Percentiles rank a stretch among this genome's conserved stretches.
These are phyloP conservation scores for Lojkania enalia DNA, from an alignment of 2,329 filamentous ascomycete species.

Conservation along the genomic window DNA sequence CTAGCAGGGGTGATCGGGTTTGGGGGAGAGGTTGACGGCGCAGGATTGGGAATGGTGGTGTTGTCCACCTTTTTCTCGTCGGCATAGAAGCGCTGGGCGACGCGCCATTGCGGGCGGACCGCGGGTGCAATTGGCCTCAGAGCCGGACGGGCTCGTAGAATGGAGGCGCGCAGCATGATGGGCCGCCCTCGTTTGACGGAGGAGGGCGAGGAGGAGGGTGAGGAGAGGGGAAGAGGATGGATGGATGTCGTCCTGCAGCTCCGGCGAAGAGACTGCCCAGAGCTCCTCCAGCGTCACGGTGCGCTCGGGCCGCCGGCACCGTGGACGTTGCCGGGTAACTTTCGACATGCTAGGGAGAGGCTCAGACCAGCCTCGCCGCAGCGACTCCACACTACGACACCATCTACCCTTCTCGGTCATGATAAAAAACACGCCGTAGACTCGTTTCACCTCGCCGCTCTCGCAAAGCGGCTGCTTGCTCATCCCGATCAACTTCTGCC, in stretches of 20 bases:
- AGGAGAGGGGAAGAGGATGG: conserved; percentile 18
- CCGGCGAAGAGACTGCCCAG: conserved; percentile 14
- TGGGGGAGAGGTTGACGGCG: conserved; percentile 44
- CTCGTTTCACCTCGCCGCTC: background rate
- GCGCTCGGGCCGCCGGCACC: conserved; percentile 11
- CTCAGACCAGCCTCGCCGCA: background rate
- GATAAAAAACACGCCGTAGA: background rate
- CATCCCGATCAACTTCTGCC: conserved; percentile 6
- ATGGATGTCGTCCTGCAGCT: conserved; percentile 19
- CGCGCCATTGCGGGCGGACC: conserved; percentile 43
- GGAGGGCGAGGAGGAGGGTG: conserved; percentile 23
- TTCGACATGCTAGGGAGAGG: too few species aligned
- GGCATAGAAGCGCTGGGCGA: conserved; percentile 55
- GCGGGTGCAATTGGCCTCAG: conserved; percentile 38
- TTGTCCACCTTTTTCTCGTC: conserved; percentile 50
- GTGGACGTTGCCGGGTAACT: background rate
- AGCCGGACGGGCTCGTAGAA: conserved; percentile 53
- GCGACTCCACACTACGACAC: conserved; percentile 5
- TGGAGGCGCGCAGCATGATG: conserved; percentile 60
- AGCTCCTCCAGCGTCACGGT: conserved; percentile 9
- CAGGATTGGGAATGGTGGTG: conserved; percentile 43
- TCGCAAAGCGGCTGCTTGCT: background rate
- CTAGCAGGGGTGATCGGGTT: conserved; percentile 23
- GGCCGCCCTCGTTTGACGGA: conserved; percentile 45
- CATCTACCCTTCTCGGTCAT: background rate